phyloP scores from a whole-genome alignment of 345 rosid species.

The Anacardium occidentale region DNA sequence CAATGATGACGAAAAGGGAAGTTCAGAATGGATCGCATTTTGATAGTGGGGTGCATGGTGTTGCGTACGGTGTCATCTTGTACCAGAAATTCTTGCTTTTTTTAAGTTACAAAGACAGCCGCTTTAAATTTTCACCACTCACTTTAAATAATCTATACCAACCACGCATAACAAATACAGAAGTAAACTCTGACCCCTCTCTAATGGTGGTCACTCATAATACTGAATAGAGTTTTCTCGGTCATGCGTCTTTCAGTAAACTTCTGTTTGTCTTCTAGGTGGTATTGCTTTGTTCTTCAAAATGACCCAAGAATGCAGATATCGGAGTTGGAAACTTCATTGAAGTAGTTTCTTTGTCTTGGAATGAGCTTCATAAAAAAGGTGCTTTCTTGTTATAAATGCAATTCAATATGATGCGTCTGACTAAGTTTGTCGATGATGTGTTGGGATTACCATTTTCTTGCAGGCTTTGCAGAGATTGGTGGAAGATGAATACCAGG shows the following conservation, averaged over 20 bases:
- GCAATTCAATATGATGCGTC: conserved; percentile 1
- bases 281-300: conserved; percentile 17
- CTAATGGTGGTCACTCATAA: neutral
- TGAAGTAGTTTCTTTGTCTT: conserved; percentile 18
- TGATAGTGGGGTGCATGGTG: conserved; percentile 12
- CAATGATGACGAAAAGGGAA: conserved; percentile 24
- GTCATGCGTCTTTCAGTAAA: too few relatives aligned
- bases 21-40: neutral
- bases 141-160: too few relatives aligned
- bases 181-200: conserved; percentile 1
- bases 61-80: conserved; percentile 22
- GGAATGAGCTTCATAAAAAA: conserved; percentile 24
- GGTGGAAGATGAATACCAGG: conserved; percentile 37
- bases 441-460: conserved; percentile 7
- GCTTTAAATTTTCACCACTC: too few relatives aligned
- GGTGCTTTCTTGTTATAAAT: conserved; percentile 16
- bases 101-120: conserved; percentile 1
- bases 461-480: conserved; percentile 18
- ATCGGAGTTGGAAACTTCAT: neutral
- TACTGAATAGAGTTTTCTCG: neutral
- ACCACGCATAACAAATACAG: neutral
- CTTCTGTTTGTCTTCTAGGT: too few relatives aligned
- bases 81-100: conserved; percentile 14
- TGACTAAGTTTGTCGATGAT: neutral
- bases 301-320: conserved; percentile 9